Conservation (phyloP, 2,329 filamentous ascomycete species). For the Corynespora cassiicola region DNA sequence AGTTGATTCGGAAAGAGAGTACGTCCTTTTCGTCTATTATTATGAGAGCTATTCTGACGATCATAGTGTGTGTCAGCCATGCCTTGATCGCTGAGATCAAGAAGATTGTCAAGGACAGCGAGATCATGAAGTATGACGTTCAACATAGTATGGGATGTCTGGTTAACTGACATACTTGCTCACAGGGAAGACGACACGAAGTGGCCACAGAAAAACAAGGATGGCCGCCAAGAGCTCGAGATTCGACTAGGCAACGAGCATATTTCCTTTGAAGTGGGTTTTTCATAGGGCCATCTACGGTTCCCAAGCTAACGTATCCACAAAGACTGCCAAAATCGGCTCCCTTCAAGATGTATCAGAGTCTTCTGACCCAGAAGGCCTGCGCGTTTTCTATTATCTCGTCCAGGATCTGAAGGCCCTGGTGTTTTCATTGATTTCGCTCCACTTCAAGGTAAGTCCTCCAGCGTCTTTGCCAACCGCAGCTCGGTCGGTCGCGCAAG, state of each 20-base stretch:
- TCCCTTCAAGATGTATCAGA: constrained; percentile 96
- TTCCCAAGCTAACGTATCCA: constrained; percentile 49
- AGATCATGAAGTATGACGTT: constrained; percentile 84
- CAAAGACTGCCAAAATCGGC: constrained; percentile 98
- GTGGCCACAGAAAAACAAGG: constrained; percentile 99
- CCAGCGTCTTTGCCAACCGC: constrained; percentile 3
- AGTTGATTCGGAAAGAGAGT: constrained; percentile 99
- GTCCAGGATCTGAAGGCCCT: constrained; percentile 97
- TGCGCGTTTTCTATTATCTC: constrained; percentile 97
- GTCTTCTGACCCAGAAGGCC: constrained; percentile 91
- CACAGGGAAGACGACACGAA: constrained; percentile 93
- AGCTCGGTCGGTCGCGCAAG: constrained; percentile 1
- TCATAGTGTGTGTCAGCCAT: constrained; percentile 90
- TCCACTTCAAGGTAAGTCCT: constrained; percentile 85
- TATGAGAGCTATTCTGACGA: constrained; percentile 10
- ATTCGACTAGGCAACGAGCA: constrained; percentile 93
- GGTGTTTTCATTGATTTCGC: constrained; percentile 92
- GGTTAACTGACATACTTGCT: constrained; percentile 29
- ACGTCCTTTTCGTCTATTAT: constrained; percentile 49
- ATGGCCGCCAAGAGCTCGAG: constrained; percentile 94
- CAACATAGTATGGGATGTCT: not conserved
- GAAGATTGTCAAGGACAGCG: constrained; percentile 94
- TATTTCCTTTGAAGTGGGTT: constrained; percentile 98
- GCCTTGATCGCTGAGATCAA: constrained; percentile 92
- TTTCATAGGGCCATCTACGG: constrained; percentile 36